Conservation (phyloP, 202 grass and related monocot genomes). For the Panicum hallii region DNA sequence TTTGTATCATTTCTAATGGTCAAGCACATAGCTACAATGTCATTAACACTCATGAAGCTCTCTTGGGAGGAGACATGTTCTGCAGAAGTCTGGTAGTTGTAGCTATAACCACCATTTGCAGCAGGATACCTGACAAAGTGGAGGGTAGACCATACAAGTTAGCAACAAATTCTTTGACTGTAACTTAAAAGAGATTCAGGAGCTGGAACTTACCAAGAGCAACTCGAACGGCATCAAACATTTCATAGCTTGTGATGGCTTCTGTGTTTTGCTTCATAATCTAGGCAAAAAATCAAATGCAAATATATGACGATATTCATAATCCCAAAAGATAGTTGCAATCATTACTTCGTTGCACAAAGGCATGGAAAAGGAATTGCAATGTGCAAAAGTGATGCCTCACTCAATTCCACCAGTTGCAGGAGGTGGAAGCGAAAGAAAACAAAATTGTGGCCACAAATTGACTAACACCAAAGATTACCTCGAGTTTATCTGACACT, state of each 20-base stretch:
- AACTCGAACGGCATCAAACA: conserved; percentile 54
- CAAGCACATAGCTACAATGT: conserved; percentile 21
- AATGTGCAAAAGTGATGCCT: conserved; percentile 12
- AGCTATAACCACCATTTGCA: conserved; percentile 73
- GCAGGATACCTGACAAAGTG: conserved; percentile 58
- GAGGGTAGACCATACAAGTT: conserved; percentile 13
- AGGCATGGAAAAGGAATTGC: conserved; percentile 18
- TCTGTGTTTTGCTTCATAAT: conserved; percentile 52
- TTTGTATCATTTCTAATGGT: conserved; percentile 16
- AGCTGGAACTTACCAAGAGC: conserved; percentile 59
- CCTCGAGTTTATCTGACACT: neutral
- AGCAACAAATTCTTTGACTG: conserved; percentile 10
- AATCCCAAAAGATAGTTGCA: neutral
- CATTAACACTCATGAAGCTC: conserved; percentile 56
- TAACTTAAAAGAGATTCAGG: neutral
- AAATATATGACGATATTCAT: conserved; percentile 31
- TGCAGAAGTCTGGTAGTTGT: conserved; percentile 70
- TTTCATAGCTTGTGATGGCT: conserved; percentile 66
- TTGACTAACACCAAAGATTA: neutral
- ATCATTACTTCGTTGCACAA: neutral
- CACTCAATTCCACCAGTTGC: neutral
- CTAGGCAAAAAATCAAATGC: conserved; percentile 42
- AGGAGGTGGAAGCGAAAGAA: conserved; percentile 3
- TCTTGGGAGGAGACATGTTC: conserved; percentile 87
- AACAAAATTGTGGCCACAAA: conserved; percentile 12